Base-by-base conservation (phyloP, 257 asterid genomes). In the Vinca minor region DNA sequence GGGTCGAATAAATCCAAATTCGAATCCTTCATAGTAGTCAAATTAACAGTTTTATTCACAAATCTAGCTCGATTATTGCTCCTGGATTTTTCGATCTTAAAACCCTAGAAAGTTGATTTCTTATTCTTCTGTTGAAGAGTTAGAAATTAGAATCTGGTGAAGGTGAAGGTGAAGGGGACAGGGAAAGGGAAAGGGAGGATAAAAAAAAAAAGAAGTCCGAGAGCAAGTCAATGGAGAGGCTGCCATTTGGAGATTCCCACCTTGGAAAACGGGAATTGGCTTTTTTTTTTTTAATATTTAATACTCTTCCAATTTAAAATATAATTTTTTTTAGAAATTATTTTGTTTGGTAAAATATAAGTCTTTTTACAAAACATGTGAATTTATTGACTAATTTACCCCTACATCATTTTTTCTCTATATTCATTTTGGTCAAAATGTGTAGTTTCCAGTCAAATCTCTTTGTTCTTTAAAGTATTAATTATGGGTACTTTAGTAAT, bases 1-100 rank as follows among this genome's bases (percentile, higher is more conserved):
- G 96, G 96, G 85, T 89, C 95, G 59, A 89, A 89, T 49, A 86
- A 85, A 78, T 83, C 95, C 84, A 83, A 68, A 70, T 80, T 84
- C 72, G 77, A 79, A 74, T 80, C 85, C 74, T 73, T 82, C 95
- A 85, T 85, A 20, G 25, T 72, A 35, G 5, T 0, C 3, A 31
- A 15, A 35, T 5, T 4, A 26, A 3, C 15, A 36, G 11, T 7
- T 46, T 29, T n/a, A 46, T 46, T 25, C 4, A 58, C n/a, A 10
- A 20, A 29, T 2, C 25, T 53, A 2, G 25, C 17, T 1, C 5
- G 25, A 5, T 23, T 42, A 32, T 0, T 0, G n/a, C 44, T 0
- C 9, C 32, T 42, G 11, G 8, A 10, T 49, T 23, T 52, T 47
- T 18, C n/a, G 0, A 28, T 21, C 35, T 56, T 55, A 18, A 64